phyloP scores from a whole-genome alignment of 2,329 filamentous ascomycete genomes.

The Emmonsia crescens region DNA sequence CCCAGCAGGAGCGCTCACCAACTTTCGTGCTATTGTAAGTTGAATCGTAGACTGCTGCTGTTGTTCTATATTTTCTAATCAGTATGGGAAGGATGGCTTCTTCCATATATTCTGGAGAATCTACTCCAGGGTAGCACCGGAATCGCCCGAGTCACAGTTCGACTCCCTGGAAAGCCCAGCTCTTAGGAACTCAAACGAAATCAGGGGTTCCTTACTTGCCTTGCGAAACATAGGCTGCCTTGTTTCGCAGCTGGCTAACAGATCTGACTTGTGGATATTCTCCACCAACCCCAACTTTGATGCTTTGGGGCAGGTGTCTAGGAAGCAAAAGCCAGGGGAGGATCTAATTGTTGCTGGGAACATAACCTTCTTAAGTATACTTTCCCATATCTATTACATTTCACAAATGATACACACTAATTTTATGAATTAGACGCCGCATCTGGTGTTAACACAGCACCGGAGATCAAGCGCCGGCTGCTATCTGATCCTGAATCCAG shows the following conservation, averaged over 20 bases:
- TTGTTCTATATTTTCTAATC: slow-evolving; percentile 15
- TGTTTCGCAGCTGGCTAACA: slow-evolving; percentile 28
- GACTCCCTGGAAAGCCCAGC: neutral
- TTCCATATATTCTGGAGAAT: slow-evolving; percentile 34
- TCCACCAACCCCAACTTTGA: slow-evolving; percentile 30
- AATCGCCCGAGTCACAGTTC: slow-evolving; percentile 22
- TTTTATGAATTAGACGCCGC: slow-evolving; percentile 21
- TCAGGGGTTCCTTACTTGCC: slow-evolving; percentile 29
- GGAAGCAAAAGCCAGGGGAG: slow-evolving; percentile 16
- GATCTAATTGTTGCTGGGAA: slow-evolving; percentile 2
- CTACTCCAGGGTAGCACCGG: slow-evolving; percentile 7
- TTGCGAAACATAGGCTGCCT: slow-evolving; percentile 28
- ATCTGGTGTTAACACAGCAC: slow-evolving; percentile 24
- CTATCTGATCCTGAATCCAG: slow-evolving; percentile 21
- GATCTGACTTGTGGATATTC: slow-evolving; percentile 32
- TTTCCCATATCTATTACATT: neutral
- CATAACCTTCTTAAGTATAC: slow-evolving; percentile 2
- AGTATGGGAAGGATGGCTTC: slow-evolving; percentile 29
- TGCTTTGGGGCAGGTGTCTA: slow-evolving; percentile 21
- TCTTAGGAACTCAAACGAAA: slow-evolving; percentile 14
- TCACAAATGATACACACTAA: slow-evolving; percentile 4
- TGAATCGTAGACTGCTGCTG: neutral
- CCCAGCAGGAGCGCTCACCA: slow-evolving; percentile 32
- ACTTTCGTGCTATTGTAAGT: slow-evolving; percentile 33
- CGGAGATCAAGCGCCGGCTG: slow-evolving; percentile 28